Base-by-base conservation (phyloP, 495 filamentous ascomycete genomes). In the Lophium mytilinum region DNA sequence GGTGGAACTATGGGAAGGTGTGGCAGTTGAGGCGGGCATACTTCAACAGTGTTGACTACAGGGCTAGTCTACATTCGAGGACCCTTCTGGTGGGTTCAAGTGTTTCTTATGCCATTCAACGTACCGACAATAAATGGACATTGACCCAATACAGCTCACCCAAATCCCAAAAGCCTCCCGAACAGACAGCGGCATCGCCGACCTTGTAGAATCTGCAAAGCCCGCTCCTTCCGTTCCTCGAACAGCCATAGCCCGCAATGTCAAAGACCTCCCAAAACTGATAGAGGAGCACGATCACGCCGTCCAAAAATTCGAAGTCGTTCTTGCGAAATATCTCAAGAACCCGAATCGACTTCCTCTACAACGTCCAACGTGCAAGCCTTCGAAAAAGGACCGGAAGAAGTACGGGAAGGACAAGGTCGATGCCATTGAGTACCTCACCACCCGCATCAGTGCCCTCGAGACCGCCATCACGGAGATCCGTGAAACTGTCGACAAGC, bases 351-450 rank as follows among this genome's bases (percentile, higher is more conserved):
- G 83, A 50, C 76, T 96, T 1, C 92, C 93, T 0, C 52, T 83
- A 0, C 80, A 79, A 11, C 76, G 93, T 53, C 92, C 93, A 12
- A 79, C 78, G 9, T 90, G 90, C 70, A 79, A 77, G 49, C 88
- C 86, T 12, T 35, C 47, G 14, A 57, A 50, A 11, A 37, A 52
- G 18, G 55, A 57, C 47, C 40, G 55, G 14, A 21, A n/a, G 9
- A 35, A 15, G 1, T 35, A 51, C 46, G 52, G 52, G 3, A 57
- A 9, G 14, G 81, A 85, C 50, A 88, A 87, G 66, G 80, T 96
- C 30, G 92, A 97, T 63, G 87, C 93, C n/a, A 96, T 97, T 65
- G 90, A 96, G 60, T 96, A 93, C 62, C 75, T 94, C 43, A 92
- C 89, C 0, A 79, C 84, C 43, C 86, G 89, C 11, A 95, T 97